phyloP scores from a whole-genome alignment of 352 stramenopile species.

The Phytophthora hibernalis region DNA sequence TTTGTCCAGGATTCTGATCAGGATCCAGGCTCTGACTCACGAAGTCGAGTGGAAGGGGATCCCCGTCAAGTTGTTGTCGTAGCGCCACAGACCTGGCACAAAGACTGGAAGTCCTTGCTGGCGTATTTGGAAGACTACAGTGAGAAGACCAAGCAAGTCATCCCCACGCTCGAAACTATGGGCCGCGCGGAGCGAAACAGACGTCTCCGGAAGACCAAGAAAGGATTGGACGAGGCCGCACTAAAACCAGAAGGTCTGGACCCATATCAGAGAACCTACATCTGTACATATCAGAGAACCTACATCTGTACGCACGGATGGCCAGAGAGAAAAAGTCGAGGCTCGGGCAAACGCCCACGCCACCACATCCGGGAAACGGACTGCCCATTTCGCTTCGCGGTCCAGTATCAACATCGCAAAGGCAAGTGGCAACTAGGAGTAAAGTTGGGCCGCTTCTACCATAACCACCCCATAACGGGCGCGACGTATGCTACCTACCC shows the following conservation, averaged over 20 bases:
- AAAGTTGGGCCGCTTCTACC: background rate
- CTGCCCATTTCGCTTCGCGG: constrained; percentile 9
- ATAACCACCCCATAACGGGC: background rate
- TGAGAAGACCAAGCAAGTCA: too few species aligned
- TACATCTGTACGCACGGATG: too few species aligned
- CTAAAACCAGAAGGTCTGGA: background rate
- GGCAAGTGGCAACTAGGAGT: background rate
- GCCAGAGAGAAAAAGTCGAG: too few species aligned
- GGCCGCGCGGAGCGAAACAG: background rate
- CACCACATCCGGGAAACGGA: too few species aligned
- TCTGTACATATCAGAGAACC: too few species aligned
- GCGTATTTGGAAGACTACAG: background rate
- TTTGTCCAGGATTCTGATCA: too few species aligned
- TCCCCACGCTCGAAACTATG: background rate
- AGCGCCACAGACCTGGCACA: background rate
- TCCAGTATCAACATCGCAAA: background rate
- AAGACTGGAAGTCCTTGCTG: background rate
- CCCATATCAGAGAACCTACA: constrained; percentile 2
- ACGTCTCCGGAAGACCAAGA: background rate
- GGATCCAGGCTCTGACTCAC: too few species aligned
- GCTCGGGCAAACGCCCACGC: too few species aligned
- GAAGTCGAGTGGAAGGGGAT: too few species aligned
- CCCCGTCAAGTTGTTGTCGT: too few species aligned
- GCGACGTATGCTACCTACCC: constrained; percentile 1
- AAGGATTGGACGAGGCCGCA: background rate